A percentile compares a stretch with the other conserved stretches of the same genome.
Conservation (phyloP, 2,329 filamentous ascomycete genomes). For the Pyrenophora tritici-repentis region DNA sequence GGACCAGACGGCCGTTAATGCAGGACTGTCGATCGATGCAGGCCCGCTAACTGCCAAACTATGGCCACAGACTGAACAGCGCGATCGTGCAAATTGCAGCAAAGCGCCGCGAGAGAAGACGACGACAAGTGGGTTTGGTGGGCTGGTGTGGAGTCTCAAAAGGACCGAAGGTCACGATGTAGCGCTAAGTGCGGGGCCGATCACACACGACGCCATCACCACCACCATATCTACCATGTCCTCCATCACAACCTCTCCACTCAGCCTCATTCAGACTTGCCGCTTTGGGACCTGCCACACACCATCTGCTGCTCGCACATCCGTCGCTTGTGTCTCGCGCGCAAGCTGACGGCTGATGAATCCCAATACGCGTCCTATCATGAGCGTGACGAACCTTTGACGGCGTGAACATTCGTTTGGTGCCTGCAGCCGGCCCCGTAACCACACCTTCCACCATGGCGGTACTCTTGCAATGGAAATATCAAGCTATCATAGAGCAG, state of each 20-base stretch:
- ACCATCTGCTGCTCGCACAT: constrained; percentile 27
- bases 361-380: constrained; percentile 20
- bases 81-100: constrained; percentile 23
- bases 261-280: constrained; percentile 35
- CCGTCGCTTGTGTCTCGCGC: constrained; percentile 28
- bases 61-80: constrained; percentile 18
- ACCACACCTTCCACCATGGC: constrained; percentile 5
- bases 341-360: constrained; percentile 31
- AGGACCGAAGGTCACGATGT: constrained; percentile 16
- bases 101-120: constrained; percentile 7
- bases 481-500: neutral
- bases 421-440: constrained; percentile 15
- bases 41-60: constrained; percentile 19
- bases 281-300: constrained; percentile 20
- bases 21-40: constrained; percentile 40
- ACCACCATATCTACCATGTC: constrained; percentile 12
- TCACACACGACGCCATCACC: constrained; percentile 26
- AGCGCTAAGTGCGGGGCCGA: constrained; percentile 26
- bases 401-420: constrained; percentile 37
- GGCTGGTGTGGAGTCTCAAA: constrained; percentile 4
- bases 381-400: constrained; percentile 19
- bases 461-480: neutral
- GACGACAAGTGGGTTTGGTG: neutral
- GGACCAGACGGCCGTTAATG: constrained; percentile 36
- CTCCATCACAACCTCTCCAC: constrained; percentile 14